These are phyloP conservation scores for Acacia pycnantha DNA, from an alignment of 331 rosid species.

Conservation along the genomic window DNA sequence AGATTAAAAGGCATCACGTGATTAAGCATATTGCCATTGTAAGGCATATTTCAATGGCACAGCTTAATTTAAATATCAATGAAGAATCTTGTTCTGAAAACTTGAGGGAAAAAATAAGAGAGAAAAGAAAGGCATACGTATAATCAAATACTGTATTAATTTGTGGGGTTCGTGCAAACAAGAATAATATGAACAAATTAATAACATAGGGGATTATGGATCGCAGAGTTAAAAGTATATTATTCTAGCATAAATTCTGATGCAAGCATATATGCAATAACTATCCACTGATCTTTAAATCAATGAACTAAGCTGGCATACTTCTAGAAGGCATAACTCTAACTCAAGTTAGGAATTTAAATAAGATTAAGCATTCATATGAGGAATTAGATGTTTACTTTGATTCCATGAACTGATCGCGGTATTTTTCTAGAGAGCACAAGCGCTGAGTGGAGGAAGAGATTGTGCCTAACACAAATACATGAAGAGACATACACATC, in stretches of 20 bases:
- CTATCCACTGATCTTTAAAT: not conserved
- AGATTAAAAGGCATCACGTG: not conserved
- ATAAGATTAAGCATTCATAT: slow-evolving; percentile 1
- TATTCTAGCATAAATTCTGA: not conserved
- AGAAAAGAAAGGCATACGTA: not conserved
- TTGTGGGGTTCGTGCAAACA: not conserved
- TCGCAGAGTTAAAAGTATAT: not conserved
- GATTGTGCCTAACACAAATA: slow-evolving; percentile 75
- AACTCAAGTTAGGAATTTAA: slow-evolving; percentile 2
- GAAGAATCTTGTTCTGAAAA: slow-evolving; percentile 9
- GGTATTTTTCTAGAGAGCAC: slow-evolving; percentile 97
- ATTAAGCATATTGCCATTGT: not conserved
- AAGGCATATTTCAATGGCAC: not conserved
- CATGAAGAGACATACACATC: slow-evolving; percentile 19
- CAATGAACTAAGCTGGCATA: not conserved
- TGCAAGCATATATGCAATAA: not conserved
- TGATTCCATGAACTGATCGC: slow-evolving; percentile 75
- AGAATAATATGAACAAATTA: not conserved
- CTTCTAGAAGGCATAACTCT: not conserved
- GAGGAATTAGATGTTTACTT: slow-evolving; percentile 43
- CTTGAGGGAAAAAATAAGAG: not conserved
- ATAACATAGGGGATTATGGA: not conserved
- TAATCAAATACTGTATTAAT: not conserved
- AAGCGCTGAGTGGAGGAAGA: slow-evolving; percentile 96
- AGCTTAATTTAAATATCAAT: not conserved